phyloP scores from a whole-genome alignment of 805 yeast species.

The Ogataea paraovalis region DNA sequence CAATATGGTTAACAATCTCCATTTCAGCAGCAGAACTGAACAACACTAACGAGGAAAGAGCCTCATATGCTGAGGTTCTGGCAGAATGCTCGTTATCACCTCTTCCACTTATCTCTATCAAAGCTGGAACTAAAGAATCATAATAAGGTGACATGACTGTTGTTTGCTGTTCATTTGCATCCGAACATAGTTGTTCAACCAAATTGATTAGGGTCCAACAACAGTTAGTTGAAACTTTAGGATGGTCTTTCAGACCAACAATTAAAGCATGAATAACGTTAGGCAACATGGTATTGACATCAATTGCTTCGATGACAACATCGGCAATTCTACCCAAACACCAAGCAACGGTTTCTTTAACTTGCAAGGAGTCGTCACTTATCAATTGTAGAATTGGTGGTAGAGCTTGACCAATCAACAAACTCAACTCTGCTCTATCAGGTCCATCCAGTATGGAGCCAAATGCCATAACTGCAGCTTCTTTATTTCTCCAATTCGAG shows the following conservation, averaged over 20 bases:
- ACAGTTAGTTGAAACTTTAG: slow-evolving; percentile 93
- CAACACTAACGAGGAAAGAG: slow-evolving; percentile 75
- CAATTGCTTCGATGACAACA: slow-evolving; percentile 71
- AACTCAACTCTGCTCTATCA: slow-evolving; percentile 61
- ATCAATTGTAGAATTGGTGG: slow-evolving; percentile 73
- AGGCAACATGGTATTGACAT: slow-evolving; percentile 60
- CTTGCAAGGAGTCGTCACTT: slow-evolving; percentile 73
- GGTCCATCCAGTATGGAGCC: slow-evolving; percentile 97
- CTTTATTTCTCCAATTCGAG: slow-evolving; percentile 78
- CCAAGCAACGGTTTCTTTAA: slow-evolving; percentile 97
- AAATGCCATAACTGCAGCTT: slow-evolving; percentile 98
- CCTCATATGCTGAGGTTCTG: slow-evolving; percentile 96
- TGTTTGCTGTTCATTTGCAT: slow-evolving; percentile 45
- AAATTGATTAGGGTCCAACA: slow-evolving; percentile 96
- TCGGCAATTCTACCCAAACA: slow-evolving; percentile 96
- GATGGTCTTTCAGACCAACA: slow-evolving; percentile 83
- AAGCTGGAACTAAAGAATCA: slow-evolving; percentile 60
- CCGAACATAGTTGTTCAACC: slow-evolving; percentile 71
- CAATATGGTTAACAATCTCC: slow-evolving; percentile 65
- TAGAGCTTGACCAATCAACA: slow-evolving; percentile 76
- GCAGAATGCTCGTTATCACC: slow-evolving; percentile 81
- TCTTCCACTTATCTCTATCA: slow-evolving; percentile 65
- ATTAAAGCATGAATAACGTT: slow-evolving; percentile 68
- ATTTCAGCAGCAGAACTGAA: slow-evolving; percentile 69
- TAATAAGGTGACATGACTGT: slow-evolving; percentile 75